These are phyloP conservation scores for Debaryomyces robertsiae DNA, from an alignment of 1,139 yeast species.

Conservation along the genomic window DNA sequence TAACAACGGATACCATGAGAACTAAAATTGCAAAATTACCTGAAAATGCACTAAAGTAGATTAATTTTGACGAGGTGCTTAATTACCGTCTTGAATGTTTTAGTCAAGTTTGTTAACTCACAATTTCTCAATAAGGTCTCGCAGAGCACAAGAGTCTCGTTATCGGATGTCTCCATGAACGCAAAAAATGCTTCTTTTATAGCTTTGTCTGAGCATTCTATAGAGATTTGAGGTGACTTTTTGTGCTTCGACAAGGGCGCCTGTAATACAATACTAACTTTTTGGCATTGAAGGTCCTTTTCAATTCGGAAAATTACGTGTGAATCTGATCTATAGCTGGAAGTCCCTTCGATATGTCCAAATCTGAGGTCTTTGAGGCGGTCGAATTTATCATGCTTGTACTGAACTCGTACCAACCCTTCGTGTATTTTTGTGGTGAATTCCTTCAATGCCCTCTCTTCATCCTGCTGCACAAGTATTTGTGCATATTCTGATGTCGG, in stretches of 20 bases:
- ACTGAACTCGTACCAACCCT: constrained; percentile 27
- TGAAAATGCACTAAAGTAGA: constrained; percentile 12
- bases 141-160: constrained; percentile 15
- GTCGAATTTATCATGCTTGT: constrained; percentile 35
- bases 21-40: constrained; percentile 4
- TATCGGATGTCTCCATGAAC: constrained; percentile 4
- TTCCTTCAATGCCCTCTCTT: constrained; percentile 3
- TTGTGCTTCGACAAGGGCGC: constrained; percentile 2
- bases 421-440: constrained; percentile 23
- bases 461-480: constrained; percentile 5
- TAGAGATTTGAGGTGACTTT: constrained; percentile 18
- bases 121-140: constrained; percentile 22
- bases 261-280: constrained; percentile 18
- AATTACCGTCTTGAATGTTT: constrained; percentile 21
- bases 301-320: constrained; percentile 19
- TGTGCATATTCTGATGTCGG: constrained; percentile 20
- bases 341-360: constrained; percentile 14
- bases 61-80: constrained; percentile 15
- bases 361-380: constrained; percentile 17
- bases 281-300: constrained; percentile 30
- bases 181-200: constrained; percentile 19
- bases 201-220: constrained; percentile 22
- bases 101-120: constrained; percentile 20
- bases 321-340: constrained; percentile 3
- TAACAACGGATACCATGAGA: constrained; percentile 4